Evolutionary conservation across 2,329 filamentous ascomycete genomes (phyloP).

Genomic region (Cordyceps tenuipes): DNA sequence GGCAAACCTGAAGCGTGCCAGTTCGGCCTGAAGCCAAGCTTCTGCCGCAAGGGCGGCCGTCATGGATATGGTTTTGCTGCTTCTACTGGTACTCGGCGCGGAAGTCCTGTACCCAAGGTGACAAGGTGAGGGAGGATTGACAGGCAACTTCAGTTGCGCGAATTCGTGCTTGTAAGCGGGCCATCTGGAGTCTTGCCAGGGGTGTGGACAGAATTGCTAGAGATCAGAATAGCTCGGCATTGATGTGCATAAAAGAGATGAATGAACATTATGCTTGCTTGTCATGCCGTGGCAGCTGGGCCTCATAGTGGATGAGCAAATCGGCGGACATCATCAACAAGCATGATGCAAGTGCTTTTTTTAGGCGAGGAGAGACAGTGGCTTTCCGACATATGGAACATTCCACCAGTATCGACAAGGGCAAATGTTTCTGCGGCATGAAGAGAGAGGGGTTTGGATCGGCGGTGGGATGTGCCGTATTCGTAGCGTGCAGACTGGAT

Average conservation of each 20-base stretch:
- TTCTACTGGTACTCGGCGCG: not conserved
- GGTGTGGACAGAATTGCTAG: not conserved
- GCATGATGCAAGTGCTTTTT: conserved; percentile 1
- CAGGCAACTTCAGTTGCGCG: not conserved
- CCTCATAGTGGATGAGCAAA: not conserved
- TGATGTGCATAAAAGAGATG: not conserved
- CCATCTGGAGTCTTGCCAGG: not conserved
- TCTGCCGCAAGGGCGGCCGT: not conserved
- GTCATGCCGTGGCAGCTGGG: no score
- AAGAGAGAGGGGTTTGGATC: not conserved
- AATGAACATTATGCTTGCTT: not conserved
- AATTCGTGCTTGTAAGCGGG: not conserved
- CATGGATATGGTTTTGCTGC: not conserved
- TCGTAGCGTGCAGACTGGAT: not conserved
- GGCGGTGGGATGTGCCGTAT: not conserved
- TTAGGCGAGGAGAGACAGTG: conserved; percentile 1
- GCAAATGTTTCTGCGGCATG: not conserved
- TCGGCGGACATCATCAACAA: not conserved
- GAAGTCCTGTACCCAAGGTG: not conserved
- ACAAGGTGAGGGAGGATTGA: not conserved
- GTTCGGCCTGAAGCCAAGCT: conserved; percentile 5
- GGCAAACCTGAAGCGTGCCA: conserved; percentile 5
- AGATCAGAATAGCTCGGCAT: not conserved
- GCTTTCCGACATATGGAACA: conserved; percentile 7
- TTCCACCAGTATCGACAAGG: not conserved